A percentile compares a stretch with the other conserved stretches of the same genome.
Evolutionary conservation across 495 filamentous ascomycete species (phyloP).

Genomic region (Tuber indicum): DNA sequence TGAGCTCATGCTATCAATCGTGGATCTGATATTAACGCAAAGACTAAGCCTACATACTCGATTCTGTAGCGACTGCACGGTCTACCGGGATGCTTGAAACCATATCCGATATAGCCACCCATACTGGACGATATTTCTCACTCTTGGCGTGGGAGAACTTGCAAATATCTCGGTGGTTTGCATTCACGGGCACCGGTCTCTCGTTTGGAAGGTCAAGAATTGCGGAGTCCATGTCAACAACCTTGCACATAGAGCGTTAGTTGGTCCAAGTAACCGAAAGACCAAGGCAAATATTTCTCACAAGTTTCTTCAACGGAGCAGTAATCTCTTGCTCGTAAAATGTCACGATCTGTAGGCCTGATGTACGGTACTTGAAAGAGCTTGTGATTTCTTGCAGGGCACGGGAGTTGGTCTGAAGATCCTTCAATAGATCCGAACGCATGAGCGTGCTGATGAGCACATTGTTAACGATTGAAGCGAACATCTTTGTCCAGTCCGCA

Average conservation of each 20-base stretch:
- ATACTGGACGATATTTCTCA: conserved; percentile 9
- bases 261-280: background rate
- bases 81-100: background rate
- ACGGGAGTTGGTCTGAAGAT: conserved; percentile 8
- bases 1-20: background rate
- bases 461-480: background rate
- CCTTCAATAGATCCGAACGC: conserved; percentile 8
- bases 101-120: conserved; percentile 9
- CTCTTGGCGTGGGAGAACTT: conserved; percentile 8
- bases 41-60: background rate
- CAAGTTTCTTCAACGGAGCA: background rate
- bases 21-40: background rate
- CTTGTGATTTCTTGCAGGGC: conserved; percentile 13
- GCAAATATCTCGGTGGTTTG: conserved; percentile 9
- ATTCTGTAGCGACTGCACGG: background rate
- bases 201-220: conserved; percentile 15
- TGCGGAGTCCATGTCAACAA: conserved; percentile 17
- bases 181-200: conserved; percentile 6
- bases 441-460: background rate
- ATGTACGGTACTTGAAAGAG: conserved; percentile 10
- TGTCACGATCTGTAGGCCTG: conserved; percentile 11
- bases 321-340: conserved; percentile 16
- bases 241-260: conserved; percentile 6
- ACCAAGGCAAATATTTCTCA: background rate
- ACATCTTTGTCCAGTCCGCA: conserved; percentile 7